Conservation (phyloP, 371 early-diverging fungal species). For the Lichtheimia corymbifera region DNA sequence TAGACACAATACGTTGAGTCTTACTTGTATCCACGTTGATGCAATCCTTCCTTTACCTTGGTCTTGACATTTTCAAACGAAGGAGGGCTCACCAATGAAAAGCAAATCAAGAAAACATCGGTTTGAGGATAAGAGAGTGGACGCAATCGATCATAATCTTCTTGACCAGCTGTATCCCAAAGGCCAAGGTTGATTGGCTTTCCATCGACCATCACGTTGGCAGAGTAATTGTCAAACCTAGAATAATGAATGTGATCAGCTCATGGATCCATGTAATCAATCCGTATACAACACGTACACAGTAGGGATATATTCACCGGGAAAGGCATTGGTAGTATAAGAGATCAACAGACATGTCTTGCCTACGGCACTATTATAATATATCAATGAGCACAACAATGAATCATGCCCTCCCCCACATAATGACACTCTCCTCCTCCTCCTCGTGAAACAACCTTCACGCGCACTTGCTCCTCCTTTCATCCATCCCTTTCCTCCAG, state of each 20-base stretch:
- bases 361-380: conserved; percentile 68
- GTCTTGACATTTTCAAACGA: conserved; percentile 84
- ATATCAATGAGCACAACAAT: not conserved
- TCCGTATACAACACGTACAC: conserved; percentile 53
- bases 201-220: conserved; percentile 84
- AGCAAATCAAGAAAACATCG: conserved; percentile 88
- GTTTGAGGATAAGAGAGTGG: conserved; percentile 89
- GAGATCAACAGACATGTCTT: conserved; percentile 83
- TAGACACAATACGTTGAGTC: not conserved
- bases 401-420: not conserved
- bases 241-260: not conserved
- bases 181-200: conserved; percentile 82
- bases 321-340: conserved; percentile 86
- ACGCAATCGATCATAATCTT: conserved; percentile 84
- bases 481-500: too few relatives aligned
- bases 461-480: not conserved
- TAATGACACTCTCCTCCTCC: not conserved
- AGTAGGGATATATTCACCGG: conserved; percentile 80
- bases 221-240: conserved; percentile 84
- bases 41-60: conserved; percentile 52
- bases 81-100: conserved; percentile 73
- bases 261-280: not conserved
- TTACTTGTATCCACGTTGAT: not conserved
- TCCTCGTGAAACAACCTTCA: conserved; percentile 6
- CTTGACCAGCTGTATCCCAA: conserved; percentile 94